Evolutionary conservation across 257 asterid species (phyloP).

Genomic region (Paraleonurus japonicus): DNA sequence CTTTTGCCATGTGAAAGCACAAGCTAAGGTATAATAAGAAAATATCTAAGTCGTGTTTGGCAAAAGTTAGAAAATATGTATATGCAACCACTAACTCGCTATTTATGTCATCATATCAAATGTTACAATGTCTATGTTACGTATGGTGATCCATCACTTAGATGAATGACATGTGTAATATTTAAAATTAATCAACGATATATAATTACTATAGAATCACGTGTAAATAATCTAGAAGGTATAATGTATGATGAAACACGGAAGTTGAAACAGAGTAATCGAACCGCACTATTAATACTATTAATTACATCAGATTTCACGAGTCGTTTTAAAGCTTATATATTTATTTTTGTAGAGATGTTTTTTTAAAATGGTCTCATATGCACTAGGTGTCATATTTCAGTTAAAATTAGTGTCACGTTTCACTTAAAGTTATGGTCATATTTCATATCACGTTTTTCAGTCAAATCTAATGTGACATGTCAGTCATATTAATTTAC

Average conservation of each 20-base stretch:
- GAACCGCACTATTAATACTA: background rate
- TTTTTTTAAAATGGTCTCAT: no score
- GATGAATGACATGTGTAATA: background rate
- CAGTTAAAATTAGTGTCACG: no score
- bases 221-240: background rate
- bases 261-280: background rate
- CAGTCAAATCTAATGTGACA: no score
- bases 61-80: background rate
- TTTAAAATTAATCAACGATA: background rate
- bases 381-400: no score
- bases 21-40: background rate
- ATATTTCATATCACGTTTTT: no score
- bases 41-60: slow-evolving; percentile 26
- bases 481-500: no score
- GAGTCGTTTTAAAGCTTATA: no score
- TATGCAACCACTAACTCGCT: background rate
- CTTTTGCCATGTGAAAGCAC: slow-evolving; percentile 15
- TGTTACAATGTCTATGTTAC: background rate
- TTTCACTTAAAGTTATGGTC: no score
- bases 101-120: background rate
- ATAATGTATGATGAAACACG: no score
- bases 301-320: background rate
- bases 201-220: background rate
- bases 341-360: no score
- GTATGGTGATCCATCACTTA: background rate